These are phyloP conservation scores for Marasmius fiardii DNA, from an alignment of 1,284 basidiomycete species.

Conservation along the genomic window DNA sequence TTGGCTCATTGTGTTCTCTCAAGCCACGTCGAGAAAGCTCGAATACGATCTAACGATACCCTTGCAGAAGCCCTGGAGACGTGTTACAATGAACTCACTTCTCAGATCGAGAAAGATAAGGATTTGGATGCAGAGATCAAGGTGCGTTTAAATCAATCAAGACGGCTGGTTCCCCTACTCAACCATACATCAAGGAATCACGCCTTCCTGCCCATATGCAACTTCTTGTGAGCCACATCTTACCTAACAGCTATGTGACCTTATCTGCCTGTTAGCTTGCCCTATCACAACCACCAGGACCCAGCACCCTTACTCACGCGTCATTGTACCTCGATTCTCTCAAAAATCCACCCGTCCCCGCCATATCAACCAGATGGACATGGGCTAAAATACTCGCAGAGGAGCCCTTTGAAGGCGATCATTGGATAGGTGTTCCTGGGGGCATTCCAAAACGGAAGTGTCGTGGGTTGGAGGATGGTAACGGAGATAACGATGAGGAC, in stretches of 20 bases:
- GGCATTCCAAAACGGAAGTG: constrained; percentile 46
- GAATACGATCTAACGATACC: constrained; percentile 56
- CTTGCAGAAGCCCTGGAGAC: constrained; percentile 57
- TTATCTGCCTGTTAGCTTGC: constrained; percentile 36
- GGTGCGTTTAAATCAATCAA: constrained; percentile 28
- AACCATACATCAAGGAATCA: constrained; percentile 36
- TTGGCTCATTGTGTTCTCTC: constrained; percentile 9
- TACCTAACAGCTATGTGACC: neutral
- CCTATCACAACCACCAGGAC: constrained; percentile 50
- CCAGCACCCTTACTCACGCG: constrained; percentile 46
- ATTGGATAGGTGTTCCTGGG: constrained; percentile 67
- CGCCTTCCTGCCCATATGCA: constrained; percentile 68
- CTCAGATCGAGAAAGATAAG: constrained; percentile 39
- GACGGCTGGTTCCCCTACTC: neutral
- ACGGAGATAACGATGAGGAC: constrained; percentile 27
- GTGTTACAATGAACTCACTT: constrained; percentile 47
- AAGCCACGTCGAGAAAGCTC: constrained; percentile 66
- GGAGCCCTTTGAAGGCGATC: constrained; percentile 76
- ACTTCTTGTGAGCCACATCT: constrained; percentile 50
- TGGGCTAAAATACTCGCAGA: constrained; percentile 76
- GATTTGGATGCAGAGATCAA: constrained; percentile 69
- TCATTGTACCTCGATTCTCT: constrained; percentile 45
- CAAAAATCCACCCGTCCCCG: constrained; percentile 39
- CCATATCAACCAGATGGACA: constrained; percentile 35
- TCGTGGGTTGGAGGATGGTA: constrained; percentile 35